These are phyloP conservation scores for Fusarium ramigenum DNA, from an alignment of 2,329 filamentous ascomycete species.

Conservation along the genomic window DNA sequence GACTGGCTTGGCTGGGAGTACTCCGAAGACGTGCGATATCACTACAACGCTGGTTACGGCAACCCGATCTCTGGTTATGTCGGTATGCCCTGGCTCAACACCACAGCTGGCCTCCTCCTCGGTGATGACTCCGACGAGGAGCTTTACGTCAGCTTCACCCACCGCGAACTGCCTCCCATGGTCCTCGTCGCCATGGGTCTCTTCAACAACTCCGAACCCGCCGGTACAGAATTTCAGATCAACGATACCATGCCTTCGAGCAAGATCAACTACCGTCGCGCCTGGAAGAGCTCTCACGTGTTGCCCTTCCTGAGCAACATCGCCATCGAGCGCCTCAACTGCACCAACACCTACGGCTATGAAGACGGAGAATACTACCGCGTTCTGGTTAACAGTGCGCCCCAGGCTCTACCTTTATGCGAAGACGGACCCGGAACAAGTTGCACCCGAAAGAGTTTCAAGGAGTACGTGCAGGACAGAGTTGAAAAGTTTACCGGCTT, in stretches of 20 bases:
- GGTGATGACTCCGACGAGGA: constrained; percentile 56
- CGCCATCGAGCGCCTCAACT: constrained; percentile 72
- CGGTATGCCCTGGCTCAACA: constrained; percentile 74
- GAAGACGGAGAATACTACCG: constrained; percentile 40
- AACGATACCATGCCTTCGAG: constrained; percentile 73
- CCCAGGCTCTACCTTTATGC: constrained; percentile 29
- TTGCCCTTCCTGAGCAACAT: constrained; percentile 74
- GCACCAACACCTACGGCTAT: constrained; percentile 62
- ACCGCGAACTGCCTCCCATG: constrained; percentile 73
- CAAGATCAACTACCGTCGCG: constrained; percentile 69
- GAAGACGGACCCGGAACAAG: constrained; percentile 35
- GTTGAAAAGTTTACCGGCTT: constrained; percentile 33
- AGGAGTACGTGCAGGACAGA: constrained; percentile 30
- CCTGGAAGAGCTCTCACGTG: constrained; percentile 70
- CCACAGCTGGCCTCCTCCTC: constrained; percentile 62
- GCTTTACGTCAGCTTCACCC: constrained; percentile 74
- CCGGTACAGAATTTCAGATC: constrained; percentile 55
- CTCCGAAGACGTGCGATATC: constrained; percentile 70
- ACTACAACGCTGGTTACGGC: constrained; percentile 73
- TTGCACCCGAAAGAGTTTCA: constrained; percentile 28
- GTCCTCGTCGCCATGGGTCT: constrained; percentile 73
- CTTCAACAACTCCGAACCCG: constrained; percentile 73
- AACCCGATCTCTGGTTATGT: constrained; percentile 65
- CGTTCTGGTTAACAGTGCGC: constrained; percentile 38
- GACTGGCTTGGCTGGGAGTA: constrained; percentile 76